Percentiles rank a stretch among this genome's conserved stretches.
Conservation (phyloP, 225 moss, liverwort and hornwort genomes). For the Pseudoscleropodium purum region DNA sequence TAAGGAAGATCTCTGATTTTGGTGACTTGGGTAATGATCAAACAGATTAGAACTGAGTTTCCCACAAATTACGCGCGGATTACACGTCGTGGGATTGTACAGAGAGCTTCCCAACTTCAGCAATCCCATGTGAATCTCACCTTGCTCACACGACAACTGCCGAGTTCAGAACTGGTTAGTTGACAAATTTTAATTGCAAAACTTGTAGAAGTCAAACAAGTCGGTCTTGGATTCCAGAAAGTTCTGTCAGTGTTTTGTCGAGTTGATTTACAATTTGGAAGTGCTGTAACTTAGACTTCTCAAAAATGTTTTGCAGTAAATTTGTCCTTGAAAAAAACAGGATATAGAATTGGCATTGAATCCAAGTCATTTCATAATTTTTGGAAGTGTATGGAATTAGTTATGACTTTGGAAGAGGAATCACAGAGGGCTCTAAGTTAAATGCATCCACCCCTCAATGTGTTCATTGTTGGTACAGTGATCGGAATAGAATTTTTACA, state of each 20-base stretch:
- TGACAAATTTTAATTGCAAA: not conserved
- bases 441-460: not conserved
- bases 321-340: not conserved
- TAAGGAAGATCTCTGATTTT: not conserved
- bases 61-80: not conserved
- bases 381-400: rapidly evolving
- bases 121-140: not conserved
- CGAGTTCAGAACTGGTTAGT: not conserved
- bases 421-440: not conserved
- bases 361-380: not conserved
- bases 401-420: not conserved
- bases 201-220: not conserved
- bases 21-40: not conserved
- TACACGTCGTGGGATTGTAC: not conserved
- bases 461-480: not conserved
- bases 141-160: not conserved
- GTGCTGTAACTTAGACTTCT: not conserved
- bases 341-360: not conserved
- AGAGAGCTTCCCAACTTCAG: not conserved
- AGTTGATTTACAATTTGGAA: not conserved
- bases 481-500: not conserved
- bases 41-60: not conserved
- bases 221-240: not conserved
- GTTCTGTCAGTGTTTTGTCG: not conserved
- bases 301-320: not conserved